These are phyloP conservation scores for Kodamaea fukazawae DNA, from an alignment of 805 yeast species.

Conservation along the genomic window DNA sequence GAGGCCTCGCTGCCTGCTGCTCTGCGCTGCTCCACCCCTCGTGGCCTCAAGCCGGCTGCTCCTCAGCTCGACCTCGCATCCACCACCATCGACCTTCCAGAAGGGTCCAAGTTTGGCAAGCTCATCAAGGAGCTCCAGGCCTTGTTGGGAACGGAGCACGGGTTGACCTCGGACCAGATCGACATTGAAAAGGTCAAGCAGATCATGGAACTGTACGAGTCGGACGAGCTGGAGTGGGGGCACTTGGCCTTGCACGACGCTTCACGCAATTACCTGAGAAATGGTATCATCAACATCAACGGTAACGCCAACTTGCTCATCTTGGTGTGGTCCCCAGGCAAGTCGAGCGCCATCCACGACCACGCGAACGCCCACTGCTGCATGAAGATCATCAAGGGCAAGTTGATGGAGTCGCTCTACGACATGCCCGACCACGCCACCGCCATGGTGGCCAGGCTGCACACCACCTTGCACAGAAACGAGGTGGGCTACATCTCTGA, in stretches of 20 bases:
- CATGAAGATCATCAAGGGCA: slow-evolving; percentile 65
- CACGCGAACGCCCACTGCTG: slow-evolving; percentile 77
- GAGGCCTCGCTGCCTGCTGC: neutral
- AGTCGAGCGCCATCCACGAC: slow-evolving; percentile 64
- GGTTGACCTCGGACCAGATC: slow-evolving; percentile 46
- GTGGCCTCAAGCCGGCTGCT: slow-evolving; percentile 6
- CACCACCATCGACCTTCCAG: slow-evolving; percentile 9
- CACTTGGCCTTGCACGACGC: slow-evolving; percentile 55
- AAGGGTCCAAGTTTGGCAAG: slow-evolving; percentile 14
- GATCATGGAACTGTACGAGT: slow-evolving; percentile 47
- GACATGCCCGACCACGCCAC: slow-evolving; percentile 42
- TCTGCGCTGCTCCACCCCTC: slow-evolving; percentile 6
- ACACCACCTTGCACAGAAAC: slow-evolving; percentile 32
- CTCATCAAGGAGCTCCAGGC: slow-evolving; percentile 28
- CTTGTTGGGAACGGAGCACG: slow-evolving; percentile 30
- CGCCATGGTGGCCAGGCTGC: slow-evolving; percentile 21
- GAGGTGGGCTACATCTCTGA: slow-evolving; percentile 67
- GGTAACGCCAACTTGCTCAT: slow-evolving; percentile 65
- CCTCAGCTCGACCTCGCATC: slow-evolving; percentile 5
- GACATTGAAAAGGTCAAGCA: slow-evolving; percentile 47
- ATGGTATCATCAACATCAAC: slow-evolving; percentile 74
- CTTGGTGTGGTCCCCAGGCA: slow-evolving; percentile 69
- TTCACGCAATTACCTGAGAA: slow-evolving; percentile 53
- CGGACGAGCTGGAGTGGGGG: slow-evolving; percentile 55
- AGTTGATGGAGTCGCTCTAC: slow-evolving; percentile 54